phyloP scores from a whole-genome alignment of 2,329 filamentous ascomycete genomes.

The Xylariaceae sp. region DNA sequence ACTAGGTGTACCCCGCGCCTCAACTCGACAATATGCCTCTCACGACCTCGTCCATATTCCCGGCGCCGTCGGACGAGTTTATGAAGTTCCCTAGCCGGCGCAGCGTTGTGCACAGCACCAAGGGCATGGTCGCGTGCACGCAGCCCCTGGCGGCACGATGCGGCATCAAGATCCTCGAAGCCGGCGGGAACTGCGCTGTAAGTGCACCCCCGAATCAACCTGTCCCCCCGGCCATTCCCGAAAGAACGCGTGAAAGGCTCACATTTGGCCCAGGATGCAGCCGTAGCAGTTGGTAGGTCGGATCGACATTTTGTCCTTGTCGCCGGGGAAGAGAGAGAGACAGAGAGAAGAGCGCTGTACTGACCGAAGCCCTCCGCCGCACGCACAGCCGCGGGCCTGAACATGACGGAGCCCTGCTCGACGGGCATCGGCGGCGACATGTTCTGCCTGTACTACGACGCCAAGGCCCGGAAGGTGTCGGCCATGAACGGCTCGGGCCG shows the following conservation, averaged over 20 bases:
- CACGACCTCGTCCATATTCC: slow-evolving; percentile 38
- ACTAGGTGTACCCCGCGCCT: neutral
- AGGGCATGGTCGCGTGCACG: slow-evolving; percentile 83
- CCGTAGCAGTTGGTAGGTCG: slow-evolving; percentile 72
- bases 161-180: slow-evolving; percentile 74
- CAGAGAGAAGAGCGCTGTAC: neutral
- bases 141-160: slow-evolving; percentile 86
- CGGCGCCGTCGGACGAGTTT: slow-evolving; percentile 41
- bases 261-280: slow-evolving; percentile 83
- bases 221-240: neutral
- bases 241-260: too few relatives aligned
- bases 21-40: slow-evolving; percentile 34
- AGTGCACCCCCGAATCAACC: slow-evolving; percentile 26
- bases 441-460: slow-evolving; percentile 91
- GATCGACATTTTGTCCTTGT: neutral
- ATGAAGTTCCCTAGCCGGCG: slow-evolving; percentile 68
- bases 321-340: neutral
- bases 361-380: slow-evolving; percentile 1
- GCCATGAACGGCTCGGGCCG: slow-evolving; percentile 93
- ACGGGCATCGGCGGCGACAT: slow-evolving; percentile 96
- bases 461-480: slow-evolving; percentile 70
- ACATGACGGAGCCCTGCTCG: slow-evolving; percentile 85
- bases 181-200: slow-evolving; percentile 90
- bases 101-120: slow-evolving; percentile 87
- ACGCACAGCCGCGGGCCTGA: slow-evolving; percentile 69